Base-by-base conservation (phyloP, 2,329 filamentous ascomycete genomes). In the Cladosporium sp. region DNA sequence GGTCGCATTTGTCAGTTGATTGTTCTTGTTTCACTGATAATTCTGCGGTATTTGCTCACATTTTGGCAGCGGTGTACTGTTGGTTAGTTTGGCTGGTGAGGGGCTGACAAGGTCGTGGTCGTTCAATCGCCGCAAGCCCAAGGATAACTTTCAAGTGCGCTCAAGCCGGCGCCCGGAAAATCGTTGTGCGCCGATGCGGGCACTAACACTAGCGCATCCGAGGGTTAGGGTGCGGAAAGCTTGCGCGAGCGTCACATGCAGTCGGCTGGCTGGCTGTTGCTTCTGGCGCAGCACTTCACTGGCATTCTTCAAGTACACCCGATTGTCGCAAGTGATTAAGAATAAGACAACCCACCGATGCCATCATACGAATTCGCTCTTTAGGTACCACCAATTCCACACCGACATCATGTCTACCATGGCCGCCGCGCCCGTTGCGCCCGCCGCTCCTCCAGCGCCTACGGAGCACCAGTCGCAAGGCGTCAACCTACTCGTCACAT, bases 401-500 rank as follows among this genome's bases (percentile, higher is more conserved):
- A 37, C 30, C 5, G 14, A 30, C 6, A 56, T 8, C 42, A 56
- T 56, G 54, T 42, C 54, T 17, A n/a, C 42, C 5, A 17, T 51
- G 14, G 45, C 47, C 22, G 30, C 34, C 2, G 20, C 37, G 15
- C 47, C 45, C 22, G 36, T 15, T 14, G 39, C 45, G 55, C 55
- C 55, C n/a, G 17, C 34, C 22, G 28, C 49, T 4, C 14, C 49
- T 4, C 14, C 42, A 19, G 12, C 42, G 20, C 30, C 20, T 4
- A 22, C 15, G 17, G 42, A 47, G 11, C 19, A 25, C 34, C 42
- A 49, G 20, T 22, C 54, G 42, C 55, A 51, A 49, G 30, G 34
- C n/a, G 77, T 96, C 71, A 96, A 96, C 75, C 81, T 97, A 63
- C 84, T 97, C 60, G 80, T 99, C 61, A 88, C 90, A 66, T 90